Percentiles rank a stretch among this genome's conserved stretches.
These are phyloP conservation scores for Ilex aquifolium DNA, from an alignment of 257 asterid genomes.

Conservation along the genomic window DNA sequence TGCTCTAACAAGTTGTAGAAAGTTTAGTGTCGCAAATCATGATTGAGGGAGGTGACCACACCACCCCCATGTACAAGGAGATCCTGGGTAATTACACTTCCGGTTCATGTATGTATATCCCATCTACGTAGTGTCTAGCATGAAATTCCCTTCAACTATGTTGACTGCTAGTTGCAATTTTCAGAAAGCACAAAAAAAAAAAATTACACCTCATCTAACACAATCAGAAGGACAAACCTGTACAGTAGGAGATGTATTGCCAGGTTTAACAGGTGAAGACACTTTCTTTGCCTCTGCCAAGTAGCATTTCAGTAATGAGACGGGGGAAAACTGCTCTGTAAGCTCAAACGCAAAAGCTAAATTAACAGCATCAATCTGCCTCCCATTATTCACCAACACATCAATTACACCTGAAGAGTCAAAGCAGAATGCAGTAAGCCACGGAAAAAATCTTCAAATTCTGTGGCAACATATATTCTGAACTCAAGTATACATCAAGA, in stretches of 20 bases:
- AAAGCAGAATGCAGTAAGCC: slow-evolving; percentile 10
- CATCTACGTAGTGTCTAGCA: too few species aligned
- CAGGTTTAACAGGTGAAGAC: slow-evolving; percentile 40
- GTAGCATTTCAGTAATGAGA: slow-evolving; percentile 70
- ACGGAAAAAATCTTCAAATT: slow-evolving; percentile 3
- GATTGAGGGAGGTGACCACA: too few species aligned
- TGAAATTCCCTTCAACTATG: neutral
- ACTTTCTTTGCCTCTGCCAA: slow-evolving; percentile 65
- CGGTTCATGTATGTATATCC: too few species aligned
- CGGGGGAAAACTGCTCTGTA: slow-evolving; percentile 74
- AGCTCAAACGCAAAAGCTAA: slow-evolving; percentile 88
- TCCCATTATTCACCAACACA: slow-evolving; percentile 78
- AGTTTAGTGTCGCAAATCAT: too few species aligned
- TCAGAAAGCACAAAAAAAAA: neutral
- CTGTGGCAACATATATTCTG: neutral
- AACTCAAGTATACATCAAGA: neutral
- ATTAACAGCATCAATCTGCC: slow-evolving; percentile 96
- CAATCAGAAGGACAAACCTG: slow-evolving; percentile 51
- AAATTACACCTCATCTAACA: neutral
- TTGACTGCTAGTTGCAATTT: neutral
- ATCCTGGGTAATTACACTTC: too few species aligned
- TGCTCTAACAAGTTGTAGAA: too few species aligned
- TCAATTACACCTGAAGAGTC: slow-evolving; percentile 73
- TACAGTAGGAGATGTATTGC: slow-evolving; percentile 56
- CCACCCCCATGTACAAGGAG: too few species aligned